Evolutionary conservation across 352 stramenopile genomes (phyloP).

Genomic region (Globisporangium splendens): DNA sequence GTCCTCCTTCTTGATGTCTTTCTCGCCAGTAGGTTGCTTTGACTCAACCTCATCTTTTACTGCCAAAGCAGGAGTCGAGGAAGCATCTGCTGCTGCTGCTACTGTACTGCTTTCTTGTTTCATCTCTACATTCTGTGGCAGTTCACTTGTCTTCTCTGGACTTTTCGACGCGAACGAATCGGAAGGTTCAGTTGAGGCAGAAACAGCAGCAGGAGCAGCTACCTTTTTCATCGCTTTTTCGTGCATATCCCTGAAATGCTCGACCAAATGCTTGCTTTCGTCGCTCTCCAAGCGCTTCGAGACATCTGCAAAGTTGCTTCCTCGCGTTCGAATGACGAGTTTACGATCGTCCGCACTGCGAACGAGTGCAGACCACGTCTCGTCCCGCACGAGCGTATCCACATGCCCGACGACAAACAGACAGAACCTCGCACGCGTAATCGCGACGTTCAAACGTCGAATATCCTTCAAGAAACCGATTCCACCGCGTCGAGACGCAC

Average conservation of each 20-base stretch:
- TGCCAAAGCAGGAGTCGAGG: neutral
- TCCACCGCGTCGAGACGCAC: slow-evolving; percentile 65
- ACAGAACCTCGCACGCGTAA: slow-evolving; percentile 87
- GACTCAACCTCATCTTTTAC: too few relatives aligned
- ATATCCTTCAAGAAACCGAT: slow-evolving; percentile 91
- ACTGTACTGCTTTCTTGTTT: neutral
- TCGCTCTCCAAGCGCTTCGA: slow-evolving; percentile 40
- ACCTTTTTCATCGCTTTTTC: slow-evolving; percentile 49
- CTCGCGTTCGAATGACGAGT: slow-evolving; percentile 54
- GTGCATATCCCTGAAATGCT: slow-evolving; percentile 73
- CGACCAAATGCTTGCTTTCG: slow-evolving; percentile 28
- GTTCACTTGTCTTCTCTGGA: neutral
- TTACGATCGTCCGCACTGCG: slow-evolving; percentile 64
- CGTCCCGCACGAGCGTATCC: slow-evolving; percentile 65
- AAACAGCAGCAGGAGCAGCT: neutral
- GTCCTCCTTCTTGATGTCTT: too few relatives aligned
- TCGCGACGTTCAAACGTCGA: slow-evolving; percentile 87
- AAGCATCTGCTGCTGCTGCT: neutral
- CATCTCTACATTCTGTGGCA: neutral
- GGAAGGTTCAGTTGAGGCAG: neutral
- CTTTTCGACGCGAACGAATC: neutral
- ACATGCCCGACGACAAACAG: slow-evolving; percentile 86
- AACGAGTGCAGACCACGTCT: slow-evolving; percentile 78
- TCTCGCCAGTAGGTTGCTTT: too few relatives aligned
- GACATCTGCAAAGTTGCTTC: slow-evolving; percentile 37